Evolutionary conservation across 768 basidiomycete species (phyloP).

Genomic region (Termitomyces bulborhizus): DNA sequence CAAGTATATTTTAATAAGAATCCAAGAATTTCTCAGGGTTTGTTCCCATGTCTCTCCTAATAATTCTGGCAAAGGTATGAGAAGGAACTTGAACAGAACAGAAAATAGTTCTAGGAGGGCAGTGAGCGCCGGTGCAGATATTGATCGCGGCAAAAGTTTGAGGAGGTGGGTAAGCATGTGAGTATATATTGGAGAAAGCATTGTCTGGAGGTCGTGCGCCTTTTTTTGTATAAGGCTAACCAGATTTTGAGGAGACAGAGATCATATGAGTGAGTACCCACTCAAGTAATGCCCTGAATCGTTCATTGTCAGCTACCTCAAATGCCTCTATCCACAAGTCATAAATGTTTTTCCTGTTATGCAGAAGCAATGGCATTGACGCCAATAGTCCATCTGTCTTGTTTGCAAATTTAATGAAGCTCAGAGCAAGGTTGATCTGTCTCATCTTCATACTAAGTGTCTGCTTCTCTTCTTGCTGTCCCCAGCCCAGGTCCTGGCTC

Average conservation of each 20-base stretch:
- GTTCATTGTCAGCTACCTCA: constrained; percentile 62
- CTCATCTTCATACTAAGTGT: constrained; percentile 14
- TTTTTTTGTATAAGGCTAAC: constrained; percentile 72
- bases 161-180: constrained; percentile 52
- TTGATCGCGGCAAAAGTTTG: constrained; percentile 48
- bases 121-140: constrained; percentile 56
- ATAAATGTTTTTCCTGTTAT: constrained; percentile 70
- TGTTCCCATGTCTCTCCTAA: constrained; percentile 56
- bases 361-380: constrained; percentile 76
- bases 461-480: constrained; percentile 8
- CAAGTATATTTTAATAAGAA: too few species aligned
- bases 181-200: constrained; percentile 57
- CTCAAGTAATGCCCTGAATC: constrained; percentile 70
- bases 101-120: constrained; percentile 64
- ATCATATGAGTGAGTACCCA: constrained; percentile 33
- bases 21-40: too few species aligned
- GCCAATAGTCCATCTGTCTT: constrained; percentile 55
- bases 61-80: constrained; percentile 57
- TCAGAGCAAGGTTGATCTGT: constrained; percentile 73
- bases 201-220: constrained; percentile 74
- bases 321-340: constrained; percentile 58
- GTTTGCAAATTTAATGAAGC: constrained; percentile 66
- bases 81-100: constrained; percentile 63
- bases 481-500: constrained; percentile 12
- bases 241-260: neutral